Evolutionary conservation across 257 asterid genomes (phyloP).

Genomic region (Solanum appendiculatum): DNA sequence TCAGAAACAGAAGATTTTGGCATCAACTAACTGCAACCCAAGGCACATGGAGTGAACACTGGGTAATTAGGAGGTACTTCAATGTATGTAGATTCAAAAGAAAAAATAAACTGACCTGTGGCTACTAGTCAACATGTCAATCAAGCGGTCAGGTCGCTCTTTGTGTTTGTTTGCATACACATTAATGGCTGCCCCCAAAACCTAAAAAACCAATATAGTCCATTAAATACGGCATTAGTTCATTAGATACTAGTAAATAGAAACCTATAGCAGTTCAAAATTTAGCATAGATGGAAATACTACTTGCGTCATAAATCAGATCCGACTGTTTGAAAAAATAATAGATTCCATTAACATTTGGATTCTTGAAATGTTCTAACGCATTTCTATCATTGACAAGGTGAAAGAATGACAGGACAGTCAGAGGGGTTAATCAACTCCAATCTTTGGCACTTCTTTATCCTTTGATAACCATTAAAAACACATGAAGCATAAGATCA

Average conservation of each 20-base stretch:
- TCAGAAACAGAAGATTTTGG: not conserved
- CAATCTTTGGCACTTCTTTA: not conserved
- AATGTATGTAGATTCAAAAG: not conserved
- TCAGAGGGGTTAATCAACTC: not conserved
- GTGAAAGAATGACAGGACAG: not conserved
- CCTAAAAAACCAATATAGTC: slow-evolving; percentile 31
- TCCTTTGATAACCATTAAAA: not conserved
- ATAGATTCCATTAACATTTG: not conserved
- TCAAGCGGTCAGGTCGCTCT: slow-evolving; percentile 98
- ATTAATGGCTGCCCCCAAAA: slow-evolving; percentile 92
- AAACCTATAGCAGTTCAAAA: not conserved
- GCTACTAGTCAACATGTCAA: slow-evolving; percentile 93
- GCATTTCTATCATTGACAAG: not conserved
- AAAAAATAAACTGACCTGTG: slow-evolving; percentile 43
- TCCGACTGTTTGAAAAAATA: not conserved
- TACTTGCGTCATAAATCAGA: not conserved
- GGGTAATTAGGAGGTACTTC: not conserved
- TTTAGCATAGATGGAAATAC: not conserved
- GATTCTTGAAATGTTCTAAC: not conserved
- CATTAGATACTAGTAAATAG: not conserved
- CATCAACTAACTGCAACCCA: not conserved
- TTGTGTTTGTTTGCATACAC: slow-evolving; percentile 95
- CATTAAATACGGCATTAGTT: not conserved
- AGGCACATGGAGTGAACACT: not conserved
- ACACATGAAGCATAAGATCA: not conserved